These are phyloP conservation scores for Leishmania tropica DNA, from an alignment of 208 protist species.

Conservation along the genomic window DNA sequence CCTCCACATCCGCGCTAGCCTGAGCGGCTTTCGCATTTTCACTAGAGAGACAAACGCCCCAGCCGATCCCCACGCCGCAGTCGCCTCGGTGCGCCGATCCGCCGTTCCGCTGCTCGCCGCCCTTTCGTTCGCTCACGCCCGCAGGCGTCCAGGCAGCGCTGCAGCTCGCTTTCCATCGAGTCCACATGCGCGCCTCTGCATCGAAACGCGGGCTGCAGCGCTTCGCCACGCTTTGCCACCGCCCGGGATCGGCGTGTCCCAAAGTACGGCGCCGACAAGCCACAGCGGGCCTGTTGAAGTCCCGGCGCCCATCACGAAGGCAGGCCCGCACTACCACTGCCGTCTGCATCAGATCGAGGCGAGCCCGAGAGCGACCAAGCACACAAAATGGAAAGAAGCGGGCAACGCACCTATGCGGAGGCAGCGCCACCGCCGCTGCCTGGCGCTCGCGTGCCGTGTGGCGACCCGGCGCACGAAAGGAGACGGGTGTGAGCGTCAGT, in stretches of 20 bases:
- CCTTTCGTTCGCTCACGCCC: background rate
- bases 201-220: background rate
- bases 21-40: background rate
- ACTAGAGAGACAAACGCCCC: background rate
- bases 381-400: background rate
- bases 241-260: background rate
- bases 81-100: background rate
- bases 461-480: background rate
- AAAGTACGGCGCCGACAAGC: conserved; percentile 11
- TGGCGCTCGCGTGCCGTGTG: background rate
- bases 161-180: background rate
- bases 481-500: background rate
- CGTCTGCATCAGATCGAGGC: background rate
- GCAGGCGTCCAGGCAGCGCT: background rate
- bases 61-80: background rate
- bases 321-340: background rate
- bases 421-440: background rate
- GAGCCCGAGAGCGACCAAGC: background rate
- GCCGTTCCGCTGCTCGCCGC: background rate
- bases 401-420: background rate
- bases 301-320: background rate
- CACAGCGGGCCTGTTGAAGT: background rate
- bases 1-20: too few species aligned
- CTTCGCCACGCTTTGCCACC: background rate
- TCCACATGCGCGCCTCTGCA: background rate